Conservation (phyloP, 2,329 filamentous ascomycete genomes). For the Dryadomyces sulphureus region DNA sequence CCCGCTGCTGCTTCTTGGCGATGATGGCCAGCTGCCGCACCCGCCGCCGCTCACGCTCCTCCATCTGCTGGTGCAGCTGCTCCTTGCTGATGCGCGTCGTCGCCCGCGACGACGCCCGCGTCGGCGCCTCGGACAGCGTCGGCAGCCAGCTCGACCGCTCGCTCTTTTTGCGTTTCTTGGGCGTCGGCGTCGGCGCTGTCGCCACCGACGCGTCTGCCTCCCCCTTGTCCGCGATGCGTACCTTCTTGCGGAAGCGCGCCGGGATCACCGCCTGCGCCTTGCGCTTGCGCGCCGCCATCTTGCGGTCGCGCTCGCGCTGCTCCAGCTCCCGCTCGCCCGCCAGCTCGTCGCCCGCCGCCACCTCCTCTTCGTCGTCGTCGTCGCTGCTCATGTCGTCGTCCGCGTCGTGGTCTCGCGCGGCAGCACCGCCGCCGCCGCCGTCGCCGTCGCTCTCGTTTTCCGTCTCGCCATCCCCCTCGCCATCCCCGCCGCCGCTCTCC, state of each 20-base stretch:
- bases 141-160: conserved; percentile 46
- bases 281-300: conserved; percentile 56
- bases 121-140: conserved; percentile 36
- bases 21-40: conserved; percentile 55
- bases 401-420: conserved; percentile 45
- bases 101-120: conserved; percentile 40
- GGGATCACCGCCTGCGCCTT: conserved; percentile 65
- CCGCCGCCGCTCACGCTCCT: conserved; percentile 54
- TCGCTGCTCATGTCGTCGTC: conserved; percentile 73
- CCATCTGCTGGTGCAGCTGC: conserved; percentile 54
- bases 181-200: conserved; percentile 18
- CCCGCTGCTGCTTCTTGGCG: conserved; percentile 53
- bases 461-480: conserved; percentile 47
- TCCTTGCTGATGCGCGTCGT: conserved; percentile 46
- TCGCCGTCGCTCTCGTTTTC: conserved; percentile 29
- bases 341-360: conserved; percentile 45
- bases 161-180: conserved; percentile 48
- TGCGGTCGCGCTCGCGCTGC: conserved; percentile 56
- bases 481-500: conserved; percentile 66
- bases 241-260: conserved; percentile 57
- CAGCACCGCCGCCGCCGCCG: conserved; percentile 27
- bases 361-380: conserved; percentile 59
- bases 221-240: conserved; percentile 42
- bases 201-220: conserved; percentile 19
- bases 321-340: conserved; percentile 82